Evolutionary conservation across 2,329 filamentous ascomycete species (phyloP).

Genomic region (Cercospora sojina): DNA sequence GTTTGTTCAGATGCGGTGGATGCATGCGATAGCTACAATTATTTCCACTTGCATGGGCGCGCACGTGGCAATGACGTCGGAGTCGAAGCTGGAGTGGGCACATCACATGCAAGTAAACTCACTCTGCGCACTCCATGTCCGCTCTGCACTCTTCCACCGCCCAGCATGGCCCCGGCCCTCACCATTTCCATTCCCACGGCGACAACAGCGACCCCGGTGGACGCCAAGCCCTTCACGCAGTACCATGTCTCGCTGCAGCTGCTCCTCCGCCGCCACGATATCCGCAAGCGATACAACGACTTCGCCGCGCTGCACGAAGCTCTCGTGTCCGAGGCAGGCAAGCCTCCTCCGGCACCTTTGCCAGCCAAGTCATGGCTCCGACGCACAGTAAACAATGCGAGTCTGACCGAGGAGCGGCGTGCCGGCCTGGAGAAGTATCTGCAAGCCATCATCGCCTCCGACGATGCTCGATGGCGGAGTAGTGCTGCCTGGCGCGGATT

Average conservation of each 20-base stretch:
- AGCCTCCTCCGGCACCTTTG: slow-evolving; percentile 64
- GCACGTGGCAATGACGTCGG: slow-evolving; percentile 2
- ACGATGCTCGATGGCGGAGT: slow-evolving; percentile 75
- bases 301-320: slow-evolving; percentile 66
- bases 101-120: neutral
- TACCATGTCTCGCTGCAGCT: slow-evolving; percentile 78
- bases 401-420: slow-evolving; percentile 70
- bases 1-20: neutral
- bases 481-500: slow-evolving; percentile 71
- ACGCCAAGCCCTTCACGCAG: slow-evolving; percentile 68
- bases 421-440: slow-evolving; percentile 69
- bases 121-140: neutral
- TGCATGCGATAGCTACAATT: neutral
- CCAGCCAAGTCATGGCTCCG: slow-evolving; percentile 77
- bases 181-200: slow-evolving; percentile 50
- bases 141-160: slow-evolving; percentile 2
- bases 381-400: slow-evolving; percentile 66
- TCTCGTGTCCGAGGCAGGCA: slow-evolving; percentile 60
- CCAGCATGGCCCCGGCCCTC: slow-evolving; percentile 46
- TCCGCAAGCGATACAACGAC: slow-evolving; percentile 81
- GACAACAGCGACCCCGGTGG: slow-evolving; percentile 50
- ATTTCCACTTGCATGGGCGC: neutral
- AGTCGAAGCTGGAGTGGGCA: neutral
- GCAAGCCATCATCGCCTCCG: slow-evolving; percentile 66
- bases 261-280: slow-evolving; percentile 70